phyloP scores from a whole-genome alignment of 129 eudicot genomes.

The Pittosporum tobira region DNA sequence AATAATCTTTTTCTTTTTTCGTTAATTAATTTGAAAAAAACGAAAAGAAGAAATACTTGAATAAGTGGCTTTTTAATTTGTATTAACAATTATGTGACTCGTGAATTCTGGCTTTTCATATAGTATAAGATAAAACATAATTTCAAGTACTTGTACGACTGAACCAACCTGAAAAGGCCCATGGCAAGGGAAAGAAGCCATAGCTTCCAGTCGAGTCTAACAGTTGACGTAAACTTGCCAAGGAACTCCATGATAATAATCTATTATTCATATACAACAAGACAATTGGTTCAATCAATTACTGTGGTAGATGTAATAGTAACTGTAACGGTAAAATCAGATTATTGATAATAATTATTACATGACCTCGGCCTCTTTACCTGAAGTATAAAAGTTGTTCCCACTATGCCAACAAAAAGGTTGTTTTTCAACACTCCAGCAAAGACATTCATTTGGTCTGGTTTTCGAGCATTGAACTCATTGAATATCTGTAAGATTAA shows the following conservation, averaged over 20 bases:
- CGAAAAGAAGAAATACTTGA: too few relatives aligned
- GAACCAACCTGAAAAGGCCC: conserved; percentile 55
- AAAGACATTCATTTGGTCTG: conserved; percentile 69
- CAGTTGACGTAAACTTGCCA: conserved; percentile 71
- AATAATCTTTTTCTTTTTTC: too few relatives aligned
- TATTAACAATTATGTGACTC: too few relatives aligned
- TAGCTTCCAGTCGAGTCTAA: conserved; percentile 37
- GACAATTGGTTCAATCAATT: neutral
- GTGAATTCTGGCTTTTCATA: too few relatives aligned
- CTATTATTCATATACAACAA: conserved; percentile 24
- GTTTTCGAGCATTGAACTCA: conserved; percentile 87
- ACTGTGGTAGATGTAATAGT: neutral
- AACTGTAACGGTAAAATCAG: neutral
- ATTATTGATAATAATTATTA: neutral
- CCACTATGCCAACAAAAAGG: conserved; percentile 71
- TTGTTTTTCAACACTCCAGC: conserved; percentile 61
- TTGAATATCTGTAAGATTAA: conserved; percentile 59
- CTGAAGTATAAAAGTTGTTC: conserved; percentile 71
- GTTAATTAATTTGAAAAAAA: too few relatives aligned
- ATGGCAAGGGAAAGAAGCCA: conserved; percentile 64
- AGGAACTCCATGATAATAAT: conserved; percentile 60
- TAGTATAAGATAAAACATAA: too few relatives aligned
- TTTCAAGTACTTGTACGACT: too few relatives aligned
- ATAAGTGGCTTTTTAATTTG: too few relatives aligned
- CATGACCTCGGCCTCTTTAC: conserved; percentile 23